phyloP scores from a whole-genome alignment of 192 early-diverging fungal genomes.

The Podila epigama region DNA sequence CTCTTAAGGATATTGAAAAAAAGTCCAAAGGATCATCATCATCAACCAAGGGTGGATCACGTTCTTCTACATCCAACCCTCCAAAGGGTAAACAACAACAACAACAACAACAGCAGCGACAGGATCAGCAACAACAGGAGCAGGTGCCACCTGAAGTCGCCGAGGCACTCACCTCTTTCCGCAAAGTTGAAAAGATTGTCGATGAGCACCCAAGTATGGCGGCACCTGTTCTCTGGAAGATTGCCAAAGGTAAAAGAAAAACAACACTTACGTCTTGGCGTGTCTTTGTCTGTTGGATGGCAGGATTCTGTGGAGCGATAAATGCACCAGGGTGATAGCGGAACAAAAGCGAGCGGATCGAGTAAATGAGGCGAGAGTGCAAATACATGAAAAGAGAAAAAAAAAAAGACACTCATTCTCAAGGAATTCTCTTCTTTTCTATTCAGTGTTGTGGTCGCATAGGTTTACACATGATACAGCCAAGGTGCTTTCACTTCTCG shows the following conservation, averaged over 20 bases:
- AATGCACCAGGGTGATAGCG: too few relatives aligned
- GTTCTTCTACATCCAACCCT: too few relatives aligned
- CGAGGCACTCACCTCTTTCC: conserved; percentile 28
- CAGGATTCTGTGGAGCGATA: too few relatives aligned
- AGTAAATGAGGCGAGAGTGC: neutral
- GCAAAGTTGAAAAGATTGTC: conserved; percentile 25
- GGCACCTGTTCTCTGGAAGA: conserved; percentile 41
- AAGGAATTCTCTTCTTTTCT: neutral
- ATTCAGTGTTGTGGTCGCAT: conserved; percentile 43
- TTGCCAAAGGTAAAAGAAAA: conserved; percentile 48
- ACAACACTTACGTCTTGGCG: neutral
- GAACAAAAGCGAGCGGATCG: too few relatives aligned
- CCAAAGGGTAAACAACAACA: neutral
- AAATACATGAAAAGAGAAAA: neutral
- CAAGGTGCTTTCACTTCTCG: conserved; percentile 39
- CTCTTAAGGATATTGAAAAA: conserved; percentile 48
- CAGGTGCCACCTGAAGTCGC: conserved; percentile 27
- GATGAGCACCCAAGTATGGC: conserved; percentile 47
- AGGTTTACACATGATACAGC: conserved; percentile 38
- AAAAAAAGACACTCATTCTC: neutral
- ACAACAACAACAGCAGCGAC: neutral
- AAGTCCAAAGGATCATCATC: conserved; percentile 7
- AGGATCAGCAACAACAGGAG: conserved; percentile 15
- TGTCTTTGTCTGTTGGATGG: too few relatives aligned
- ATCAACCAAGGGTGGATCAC: conserved; percentile 12